A percentile compares a stretch with the other conserved stretches of the same genome.
These are phyloP conservation scores for Naganishia albida DNA, from an alignment of 1,284 basidiomycete genomes.

Conservation along the genomic window DNA sequence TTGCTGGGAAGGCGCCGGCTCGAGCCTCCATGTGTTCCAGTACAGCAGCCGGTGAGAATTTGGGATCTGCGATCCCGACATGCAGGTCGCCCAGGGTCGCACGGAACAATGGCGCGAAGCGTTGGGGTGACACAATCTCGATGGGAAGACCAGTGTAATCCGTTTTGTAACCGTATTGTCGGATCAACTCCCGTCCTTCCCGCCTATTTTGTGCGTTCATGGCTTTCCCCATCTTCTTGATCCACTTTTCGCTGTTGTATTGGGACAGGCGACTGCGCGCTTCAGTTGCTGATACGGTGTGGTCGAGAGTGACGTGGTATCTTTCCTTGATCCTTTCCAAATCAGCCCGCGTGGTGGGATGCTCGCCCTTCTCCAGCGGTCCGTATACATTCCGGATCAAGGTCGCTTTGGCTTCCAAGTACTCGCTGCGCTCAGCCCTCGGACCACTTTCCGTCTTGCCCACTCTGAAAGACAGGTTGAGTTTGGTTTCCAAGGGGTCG, in stretches of 20 bases:
- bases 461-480: constrained; percentile 76
- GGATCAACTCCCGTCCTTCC: constrained; percentile 53
- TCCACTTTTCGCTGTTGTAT: constrained; percentile 80
- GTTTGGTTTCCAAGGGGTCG: constrained; percentile 77
- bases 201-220: constrained; percentile 55
- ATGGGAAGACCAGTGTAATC: constrained; percentile 54
- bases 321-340: constrained; percentile 39
- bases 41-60: constrained; percentile 50
- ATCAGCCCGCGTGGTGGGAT: constrained; percentile 49
- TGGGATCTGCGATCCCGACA: constrained; percentile 64
- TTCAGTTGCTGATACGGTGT: constrained; percentile 69
- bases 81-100: constrained; percentile 64
- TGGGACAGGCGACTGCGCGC: constrained; percentile 72
- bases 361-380: constrained; percentile 57
- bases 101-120: constrained; percentile 75
- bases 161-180: constrained; percentile 40
- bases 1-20: constrained; percentile 62
- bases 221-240: constrained; percentile 58
- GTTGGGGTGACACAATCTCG: constrained; percentile 53
- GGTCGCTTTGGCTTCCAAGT: constrained; percentile 69
- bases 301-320: constrained; percentile 62
- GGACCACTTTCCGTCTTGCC: constrained; percentile 74
- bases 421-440: constrained; percentile 75
- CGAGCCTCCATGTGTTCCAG: constrained; percentile 60
- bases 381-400: constrained; percentile 53